Evolutionary conservation across 768 basidiomycete species (phyloP).

Genomic region (Collybia mongolica): DNA sequence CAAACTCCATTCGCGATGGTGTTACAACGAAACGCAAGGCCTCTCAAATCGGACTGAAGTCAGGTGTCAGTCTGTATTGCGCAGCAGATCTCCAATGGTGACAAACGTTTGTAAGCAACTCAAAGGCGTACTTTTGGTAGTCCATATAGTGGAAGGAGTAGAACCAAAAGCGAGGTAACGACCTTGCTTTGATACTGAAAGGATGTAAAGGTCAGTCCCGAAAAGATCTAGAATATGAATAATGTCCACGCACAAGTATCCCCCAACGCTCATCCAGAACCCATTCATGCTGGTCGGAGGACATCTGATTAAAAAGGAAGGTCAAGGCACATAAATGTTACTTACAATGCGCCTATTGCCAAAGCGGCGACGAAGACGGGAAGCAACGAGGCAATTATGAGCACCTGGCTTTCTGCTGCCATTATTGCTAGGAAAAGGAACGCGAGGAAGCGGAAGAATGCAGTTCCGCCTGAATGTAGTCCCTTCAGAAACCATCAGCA

Average conservation of each 20-base stretch:
- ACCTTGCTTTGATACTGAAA: constrained; percentile 49
- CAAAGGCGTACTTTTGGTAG: constrained; percentile 46
- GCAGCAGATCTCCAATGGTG: neutral
- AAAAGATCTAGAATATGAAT: neutral
- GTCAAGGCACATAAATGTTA: neutral
- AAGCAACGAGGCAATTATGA: constrained; percentile 46
- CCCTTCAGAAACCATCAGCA: constrained; percentile 27
- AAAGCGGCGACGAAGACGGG: constrained; percentile 63
- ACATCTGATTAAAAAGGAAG: neutral
- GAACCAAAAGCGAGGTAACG: constrained; percentile 59
- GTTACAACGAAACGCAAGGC: constrained; percentile 41
- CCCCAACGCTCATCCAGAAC: constrained; percentile 60
- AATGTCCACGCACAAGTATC: constrained; percentile 36
- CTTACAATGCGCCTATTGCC: constrained; percentile 48
- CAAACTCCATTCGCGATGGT: constrained; percentile 33
- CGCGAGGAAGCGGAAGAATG: constrained; percentile 55
- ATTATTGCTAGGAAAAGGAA: constrained; percentile 55
- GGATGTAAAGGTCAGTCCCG: constrained; percentile 5
- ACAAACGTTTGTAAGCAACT: constrained; percentile 34
- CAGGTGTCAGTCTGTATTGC: constrained; percentile 16
- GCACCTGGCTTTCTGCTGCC: constrained; percentile 50
- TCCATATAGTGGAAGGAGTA: constrained; percentile 57
- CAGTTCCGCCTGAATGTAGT: constrained; percentile 42
- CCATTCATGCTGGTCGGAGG: constrained; percentile 36
- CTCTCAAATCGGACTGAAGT: constrained; percentile 45